Evolutionary conservation across 2,329 filamentous ascomycete species (phyloP), one percentile per base, ranked within the genome.

Genomic region (Pestalotiopsis sp.): DNA sequence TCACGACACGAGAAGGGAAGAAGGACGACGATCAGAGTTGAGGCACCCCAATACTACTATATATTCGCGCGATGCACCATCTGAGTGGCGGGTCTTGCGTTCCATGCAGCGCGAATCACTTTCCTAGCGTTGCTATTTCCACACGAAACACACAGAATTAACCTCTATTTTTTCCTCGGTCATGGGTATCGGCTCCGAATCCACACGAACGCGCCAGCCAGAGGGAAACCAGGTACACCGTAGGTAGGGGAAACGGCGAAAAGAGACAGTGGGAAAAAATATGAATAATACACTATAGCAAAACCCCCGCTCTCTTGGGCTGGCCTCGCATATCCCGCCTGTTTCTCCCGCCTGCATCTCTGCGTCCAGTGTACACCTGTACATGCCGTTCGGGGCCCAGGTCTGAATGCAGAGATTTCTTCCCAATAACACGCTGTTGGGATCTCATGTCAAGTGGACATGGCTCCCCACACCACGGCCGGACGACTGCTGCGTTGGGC

Each of bases 361-460:
- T 52, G 60, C n/a, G 30, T 30, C 30, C 30, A 9, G 7, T 30
- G 30, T 35, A 35, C 30, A 35, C 30, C 30, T 35, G 30, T 35
- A 35, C 30, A 35, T 35, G 30, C 20, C 39, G 35, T 26, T 39
- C 14, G 38, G n/a, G 58, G 58, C 58, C 26, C 56, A 58, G 30
- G 58, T 35, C 26, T 61, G 58, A 35, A 20, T 39, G 58, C 58
- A 61, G 58, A 61, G 22, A 66, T 66, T 38, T 60, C 17, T 44
- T 14, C 39, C 52, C 17, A 56, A 48, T 61, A 26, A 60, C 38
- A 61, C 38, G 57, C 58, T 22, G 30, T 62, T n/a, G 26, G 30
- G 26, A 61, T 61, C 30, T 61, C 58, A 61, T 39, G 58, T 61
- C 35, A 61, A 39, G 58, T 61, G 58, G 58, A 61, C 60, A 63